Evolutionary conservation across 441 rosid genomes (phyloP).

Genomic region (Jatropha multifida): DNA sequence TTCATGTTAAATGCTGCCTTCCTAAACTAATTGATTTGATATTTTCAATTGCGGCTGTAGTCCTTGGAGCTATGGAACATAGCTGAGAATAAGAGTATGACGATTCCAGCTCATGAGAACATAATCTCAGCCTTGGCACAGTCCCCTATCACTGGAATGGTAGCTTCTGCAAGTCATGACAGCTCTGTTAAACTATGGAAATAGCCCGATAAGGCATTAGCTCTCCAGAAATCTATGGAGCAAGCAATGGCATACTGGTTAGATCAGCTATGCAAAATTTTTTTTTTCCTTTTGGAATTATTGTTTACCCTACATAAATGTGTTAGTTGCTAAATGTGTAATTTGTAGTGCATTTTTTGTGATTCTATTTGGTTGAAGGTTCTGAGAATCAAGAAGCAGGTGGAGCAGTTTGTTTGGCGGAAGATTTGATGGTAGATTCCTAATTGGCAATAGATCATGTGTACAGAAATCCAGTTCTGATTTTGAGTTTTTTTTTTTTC

Average conservation of each 20-base stretch:
- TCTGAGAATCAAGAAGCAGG: slow-evolving; percentile 2
- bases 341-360: not conserved
- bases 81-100: slow-evolving; percentile 56
- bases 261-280: slow-evolving; percentile 1
- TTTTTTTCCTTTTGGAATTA: not conserved
- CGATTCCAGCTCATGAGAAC: slow-evolving; percentile 50
- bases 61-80: slow-evolving; percentile 66
- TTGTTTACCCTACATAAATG: not conserved
- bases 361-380: not conserved
- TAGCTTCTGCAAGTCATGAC: slow-evolving; percentile 75
- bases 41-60: slow-evolving; percentile 30
- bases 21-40: not conserved
- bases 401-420: slow-evolving; percentile 18
- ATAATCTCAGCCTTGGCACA: slow-evolving; percentile 57
- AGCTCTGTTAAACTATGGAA: slow-evolving; percentile 67
- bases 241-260: not conserved
- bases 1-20: not conserved
- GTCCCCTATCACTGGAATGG: slow-evolving; percentile 49
- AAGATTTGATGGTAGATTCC: slow-evolving; percentile 2
- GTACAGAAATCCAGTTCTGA: not conserved
- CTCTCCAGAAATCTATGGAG: not conserved
- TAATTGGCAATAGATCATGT: not conserved
- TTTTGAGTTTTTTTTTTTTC: not conserved
- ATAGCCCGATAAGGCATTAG: slow-evolving; percentile 8
- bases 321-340: not conserved